phyloP scores from a whole-genome alignment of 129 eudicot genomes.

The Artemisia argyi region DNA sequence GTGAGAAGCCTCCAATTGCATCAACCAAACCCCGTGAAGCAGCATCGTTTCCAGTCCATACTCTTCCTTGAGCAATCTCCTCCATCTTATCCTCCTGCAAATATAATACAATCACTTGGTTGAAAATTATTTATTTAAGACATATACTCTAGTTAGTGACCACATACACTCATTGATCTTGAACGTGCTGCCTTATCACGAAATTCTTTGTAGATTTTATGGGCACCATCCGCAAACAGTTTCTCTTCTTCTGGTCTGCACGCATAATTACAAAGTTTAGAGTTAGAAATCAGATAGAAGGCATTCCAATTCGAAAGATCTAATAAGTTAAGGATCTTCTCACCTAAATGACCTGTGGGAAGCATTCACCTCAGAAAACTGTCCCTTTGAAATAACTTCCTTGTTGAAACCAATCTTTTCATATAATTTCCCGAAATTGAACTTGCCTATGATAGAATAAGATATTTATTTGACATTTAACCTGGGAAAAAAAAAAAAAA shows the following conservation, averaged over 20 bases:
- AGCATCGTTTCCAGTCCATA: constrained; percentile 60
- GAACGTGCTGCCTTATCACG: constrained; percentile 87
- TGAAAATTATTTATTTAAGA: not conserved
- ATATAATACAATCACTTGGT: not conserved
- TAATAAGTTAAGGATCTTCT: constrained; percentile 13
- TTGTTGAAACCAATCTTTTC: constrained; percentile 89
- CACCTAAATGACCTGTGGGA: constrained; percentile 84
- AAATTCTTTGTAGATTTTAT: constrained; percentile 58
- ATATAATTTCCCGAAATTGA: constrained; percentile 61
- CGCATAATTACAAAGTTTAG: constrained; percentile 1
- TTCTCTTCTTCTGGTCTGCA: constrained; percentile 85
- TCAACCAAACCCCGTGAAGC: constrained; percentile 84
- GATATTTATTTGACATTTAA: not conserved
- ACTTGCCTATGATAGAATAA: constrained; percentile 45
- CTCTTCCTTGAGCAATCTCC: constrained; percentile 29
- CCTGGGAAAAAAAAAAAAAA: not conserved
- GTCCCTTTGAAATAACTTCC: constrained; percentile 85
- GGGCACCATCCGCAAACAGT: constrained; percentile 68
- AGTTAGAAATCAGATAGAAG: not conserved
- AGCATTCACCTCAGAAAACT: constrained; percentile 69
- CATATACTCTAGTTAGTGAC: not conserved
- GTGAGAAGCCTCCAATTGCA: constrained; percentile 87
- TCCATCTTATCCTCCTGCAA: constrained; percentile 21
- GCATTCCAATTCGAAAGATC: not conserved
- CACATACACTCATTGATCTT: constrained; percentile 85